phyloP scores from a whole-genome alignment of 805 yeast genomes.

The Kazachstania psychrophila region DNA sequence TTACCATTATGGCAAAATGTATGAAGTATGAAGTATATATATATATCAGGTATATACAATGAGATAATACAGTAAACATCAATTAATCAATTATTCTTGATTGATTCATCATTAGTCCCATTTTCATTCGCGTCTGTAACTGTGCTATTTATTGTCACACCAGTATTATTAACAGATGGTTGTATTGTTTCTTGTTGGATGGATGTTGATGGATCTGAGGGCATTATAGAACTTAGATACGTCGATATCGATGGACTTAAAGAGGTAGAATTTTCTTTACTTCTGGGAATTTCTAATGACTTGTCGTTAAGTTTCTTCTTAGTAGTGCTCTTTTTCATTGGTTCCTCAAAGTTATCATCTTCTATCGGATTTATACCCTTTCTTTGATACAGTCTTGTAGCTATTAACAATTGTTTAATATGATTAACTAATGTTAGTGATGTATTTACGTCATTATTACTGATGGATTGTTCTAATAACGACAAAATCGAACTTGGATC shows the following conservation, averaged over 20 bases:
- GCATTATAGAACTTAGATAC: not conserved
- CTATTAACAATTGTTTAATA: constrained; percentile 15
- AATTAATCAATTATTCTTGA: no score
- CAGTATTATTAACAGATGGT: no score
- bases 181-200: not conserved
- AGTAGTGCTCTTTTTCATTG: constrained; percentile 1
- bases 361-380: constrained; percentile 22
- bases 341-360: constrained; percentile 6
- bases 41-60: no score
- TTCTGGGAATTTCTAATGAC: not conserved
- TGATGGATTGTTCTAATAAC: constrained; percentile 17
- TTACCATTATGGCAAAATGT: no score
- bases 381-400: constrained; percentile 20
- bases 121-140: no score
- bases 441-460: constrained; percentile 15
- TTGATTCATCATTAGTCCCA: no score
- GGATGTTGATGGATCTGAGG: not conserved
- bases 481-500: constrained; percentile 2
- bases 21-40: no score
- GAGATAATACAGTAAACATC: no score
- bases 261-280: not conserved
- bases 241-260: not conserved
- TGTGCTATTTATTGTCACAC: no score
- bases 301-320: no score
- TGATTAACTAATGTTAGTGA: constrained; percentile 17